Base-by-base conservation (phyloP, 768 basidiomycete species). In the Amanita pallidorosea region DNA sequence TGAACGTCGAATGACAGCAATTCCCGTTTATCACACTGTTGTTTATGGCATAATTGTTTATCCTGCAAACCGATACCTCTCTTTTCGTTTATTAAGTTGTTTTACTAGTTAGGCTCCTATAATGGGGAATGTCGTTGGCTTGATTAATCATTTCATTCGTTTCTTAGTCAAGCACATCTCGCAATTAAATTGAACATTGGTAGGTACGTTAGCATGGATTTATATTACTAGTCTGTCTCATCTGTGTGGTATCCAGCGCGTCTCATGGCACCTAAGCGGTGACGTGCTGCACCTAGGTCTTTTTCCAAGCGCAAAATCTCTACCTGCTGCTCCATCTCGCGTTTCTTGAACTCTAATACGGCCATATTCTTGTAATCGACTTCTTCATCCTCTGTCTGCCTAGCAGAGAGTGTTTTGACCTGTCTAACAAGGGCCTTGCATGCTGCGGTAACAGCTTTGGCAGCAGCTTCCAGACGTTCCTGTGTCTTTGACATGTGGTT, bases 241-340 rank as follows among this genome's bases (percentile, higher is more conserved):
- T 88, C 79, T 27, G 88, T 88, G 64, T 92, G 89, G 60, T 92
- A 92, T 61, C 89, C 89, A 47, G 89, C 89, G 42, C 88, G 77
- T 58, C 89, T 77, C 88, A 92, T 91, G 17, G 79, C 80, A 25
- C 89, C 89, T 51, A 92, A 67, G 55, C 78, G 76, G 64, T 87
- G 85, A 54, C 89, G 79, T 17, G 89, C 87, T 41, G 83, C 93
- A 18, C 88, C 88, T 34, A 99, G 72, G 0, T 97, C 93, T 71
- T 96, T 96, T 73, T 98, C 96, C 59, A 97, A 67, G 63, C 85
- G 93, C 57, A 99, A 72, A 57, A 99, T 96, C 65, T 95, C 89
- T n/a, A 98, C 96, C 67, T 97, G 94, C 61, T 95, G 92, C 70
- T 98, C 96, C 93, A 99, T 97, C 77, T 98, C 95, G 45, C 85